phyloP scores from a whole-genome alignment of 1,139 yeast species.

The Arxiozyma slooffiae region DNA sequence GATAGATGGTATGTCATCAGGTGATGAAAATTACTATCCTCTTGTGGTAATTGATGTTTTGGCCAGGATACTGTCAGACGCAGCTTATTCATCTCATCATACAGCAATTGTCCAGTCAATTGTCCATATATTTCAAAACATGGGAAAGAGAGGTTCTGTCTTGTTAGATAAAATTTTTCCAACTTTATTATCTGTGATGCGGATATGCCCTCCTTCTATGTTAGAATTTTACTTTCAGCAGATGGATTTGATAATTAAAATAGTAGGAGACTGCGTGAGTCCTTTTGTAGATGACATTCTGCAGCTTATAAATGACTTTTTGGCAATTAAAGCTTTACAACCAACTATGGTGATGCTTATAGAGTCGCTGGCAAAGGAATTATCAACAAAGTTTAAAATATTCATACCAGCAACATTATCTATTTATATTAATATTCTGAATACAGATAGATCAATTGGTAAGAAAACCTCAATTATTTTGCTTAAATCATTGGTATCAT shows the following conservation, averaged over 20 bases:
- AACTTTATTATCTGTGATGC: conserved; percentile 78
- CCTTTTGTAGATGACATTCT: conserved; percentile 75
- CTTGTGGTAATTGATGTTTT: conserved; percentile 85
- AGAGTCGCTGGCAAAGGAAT: conserved; percentile 75
- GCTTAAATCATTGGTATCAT: conserved; percentile 75
- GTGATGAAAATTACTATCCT: conserved; percentile 88
- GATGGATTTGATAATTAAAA: conserved; percentile 63
- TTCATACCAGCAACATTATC: conserved; percentile 73
- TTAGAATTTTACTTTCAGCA: conserved; percentile 87
- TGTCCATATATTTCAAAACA: conserved; percentile 77
- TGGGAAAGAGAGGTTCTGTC: conserved; percentile 81
- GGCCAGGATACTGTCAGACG: conserved; percentile 74
- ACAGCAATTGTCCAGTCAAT: conserved; percentile 87
- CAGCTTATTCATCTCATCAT: conserved; percentile 77
- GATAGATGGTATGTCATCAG: conserved; percentile 91
- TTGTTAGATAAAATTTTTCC: conserved; percentile 82
- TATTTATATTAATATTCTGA: conserved; percentile 64
- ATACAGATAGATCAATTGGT: conserved; percentile 60
- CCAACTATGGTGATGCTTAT: conserved; percentile 70
- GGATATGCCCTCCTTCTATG: conserved; percentile 70
- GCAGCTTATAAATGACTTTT: conserved; percentile 64
- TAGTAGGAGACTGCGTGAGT: conserved; percentile 83
- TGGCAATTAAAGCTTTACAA: conserved; percentile 58
- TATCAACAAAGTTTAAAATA: conserved; percentile 86
- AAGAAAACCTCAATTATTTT: conserved; percentile 65